Conservation (phyloP, 345 rosid species). For the Gossypium herbaceum region DNA sequence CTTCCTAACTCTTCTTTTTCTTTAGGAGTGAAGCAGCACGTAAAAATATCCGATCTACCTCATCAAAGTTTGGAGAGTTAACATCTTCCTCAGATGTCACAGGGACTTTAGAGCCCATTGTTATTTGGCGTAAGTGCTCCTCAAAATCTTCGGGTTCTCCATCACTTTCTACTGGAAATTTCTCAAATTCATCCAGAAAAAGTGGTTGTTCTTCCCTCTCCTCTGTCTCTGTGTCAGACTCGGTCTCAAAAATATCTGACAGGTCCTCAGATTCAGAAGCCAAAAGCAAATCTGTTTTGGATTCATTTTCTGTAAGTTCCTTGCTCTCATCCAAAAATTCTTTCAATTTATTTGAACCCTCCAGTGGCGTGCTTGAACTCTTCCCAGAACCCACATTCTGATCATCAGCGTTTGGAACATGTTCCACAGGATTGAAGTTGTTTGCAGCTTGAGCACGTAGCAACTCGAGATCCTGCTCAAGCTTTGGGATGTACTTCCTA, state of each 20-base stretch:
- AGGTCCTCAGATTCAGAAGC: conserved; percentile 69
- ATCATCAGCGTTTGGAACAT: conserved; percentile 17
- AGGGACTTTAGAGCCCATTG: conserved; percentile 24
- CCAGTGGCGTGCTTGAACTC: conserved; percentile 21
- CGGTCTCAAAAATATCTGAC: conserved; percentile 83
- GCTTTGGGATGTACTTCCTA: conserved; percentile 71
- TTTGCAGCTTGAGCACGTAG: conserved; percentile 50
- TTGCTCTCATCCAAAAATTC: conserved; percentile 40
- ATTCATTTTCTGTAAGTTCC: conserved; percentile 43
- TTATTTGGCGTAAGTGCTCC: conserved; percentile 44
- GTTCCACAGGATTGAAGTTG: conserved; percentile 20
- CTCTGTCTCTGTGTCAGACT: conserved; percentile 54
- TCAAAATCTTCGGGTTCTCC: conserved; percentile 48
- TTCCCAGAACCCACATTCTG: conserved; percentile 15
- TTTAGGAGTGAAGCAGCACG: conserved; percentile 72
- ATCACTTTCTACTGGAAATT: conserved; percentile 46
- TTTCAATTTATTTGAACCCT: conserved; percentile 42
- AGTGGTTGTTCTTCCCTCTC: conserved; percentile 46
- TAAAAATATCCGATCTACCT: conserved; percentile 77
- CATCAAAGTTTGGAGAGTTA: conserved; percentile 59
- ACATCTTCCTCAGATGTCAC: conserved; percentile 25
- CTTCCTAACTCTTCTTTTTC: conserved; percentile 32
- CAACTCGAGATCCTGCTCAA: conserved; percentile 78
- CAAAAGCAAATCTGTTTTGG: conserved; percentile 31
- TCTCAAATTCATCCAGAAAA: conserved; percentile 67